phyloP scores from a whole-genome alignment of 345 rosid genomes.

The Eucalyptus pauciflora region DNA sequence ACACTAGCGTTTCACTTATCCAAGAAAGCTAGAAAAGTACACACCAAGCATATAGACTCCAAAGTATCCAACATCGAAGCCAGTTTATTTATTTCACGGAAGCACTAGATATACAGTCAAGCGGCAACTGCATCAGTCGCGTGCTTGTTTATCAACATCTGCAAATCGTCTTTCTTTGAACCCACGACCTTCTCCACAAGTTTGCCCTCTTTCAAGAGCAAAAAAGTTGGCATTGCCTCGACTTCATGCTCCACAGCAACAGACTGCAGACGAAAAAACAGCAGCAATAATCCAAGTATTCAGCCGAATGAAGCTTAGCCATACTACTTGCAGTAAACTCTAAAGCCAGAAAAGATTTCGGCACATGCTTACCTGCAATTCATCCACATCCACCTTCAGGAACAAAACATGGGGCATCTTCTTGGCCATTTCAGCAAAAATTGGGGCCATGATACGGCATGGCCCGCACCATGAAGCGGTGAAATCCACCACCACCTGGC shows the following conservation, averaged over 20 bases:
- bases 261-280: neutral
- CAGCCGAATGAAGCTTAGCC: neutral
- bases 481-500: constrained; percentile 19
- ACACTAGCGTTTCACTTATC: neutral
- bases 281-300: neutral
- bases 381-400: constrained; percentile 28
- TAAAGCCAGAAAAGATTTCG: neutral
- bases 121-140: neutral
- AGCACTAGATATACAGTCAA: neutral
- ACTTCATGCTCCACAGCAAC: neutral
- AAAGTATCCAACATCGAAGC: neutral
- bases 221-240: neutral
- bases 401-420: constrained; percentile 7
- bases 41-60: neutral
- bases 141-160: neutral
- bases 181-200: neutral
- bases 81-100: neutral
- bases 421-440: constrained; percentile 15
- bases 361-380: neutral
- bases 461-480: constrained; percentile 29
- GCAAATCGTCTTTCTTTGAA: neutral
- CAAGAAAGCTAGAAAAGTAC: neutral
- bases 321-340: neutral
- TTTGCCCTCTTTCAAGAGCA: neutral
- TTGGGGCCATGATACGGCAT: constrained; percentile 16